Percentiles rank a stretch among this genome's conserved stretches.
Evolutionary conservation across 1,284 basidiomycete species (phyloP).

Genomic region (Marasmius tenuissimus): DNA sequence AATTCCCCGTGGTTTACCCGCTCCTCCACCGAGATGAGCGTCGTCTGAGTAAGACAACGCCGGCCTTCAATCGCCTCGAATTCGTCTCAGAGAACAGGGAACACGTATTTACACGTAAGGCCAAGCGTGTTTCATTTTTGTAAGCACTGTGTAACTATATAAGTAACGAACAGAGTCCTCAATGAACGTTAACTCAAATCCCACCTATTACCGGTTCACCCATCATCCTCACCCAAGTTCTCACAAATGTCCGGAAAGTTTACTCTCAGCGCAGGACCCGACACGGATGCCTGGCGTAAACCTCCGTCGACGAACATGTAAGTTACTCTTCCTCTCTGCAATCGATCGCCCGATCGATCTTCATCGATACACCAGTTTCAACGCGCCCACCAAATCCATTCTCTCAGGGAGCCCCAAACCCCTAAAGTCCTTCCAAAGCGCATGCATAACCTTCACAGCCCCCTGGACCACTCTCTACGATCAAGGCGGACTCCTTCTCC

Average conservation of each 20-base stretch:
- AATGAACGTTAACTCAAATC: too few relatives aligned
- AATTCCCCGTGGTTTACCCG: too few relatives aligned
- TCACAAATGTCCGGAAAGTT: not conserved
- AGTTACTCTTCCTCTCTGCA: not conserved
- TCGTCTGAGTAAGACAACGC: too few relatives aligned
- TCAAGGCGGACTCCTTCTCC: constrained; percentile 12
- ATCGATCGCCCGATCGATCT: not conserved
- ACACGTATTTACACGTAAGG: not conserved
- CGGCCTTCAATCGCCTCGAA: too few relatives aligned
- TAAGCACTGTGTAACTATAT: too few relatives aligned
- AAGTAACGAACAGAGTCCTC: too few relatives aligned
- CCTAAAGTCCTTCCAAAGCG: constrained; percentile 8
- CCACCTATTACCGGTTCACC: too few relatives aligned
- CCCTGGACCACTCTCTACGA: constrained; percentile 11
- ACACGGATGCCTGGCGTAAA: constrained; percentile 14
- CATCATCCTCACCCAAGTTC: too few relatives aligned
- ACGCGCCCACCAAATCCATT: constrained; percentile 6
- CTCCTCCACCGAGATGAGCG: too few relatives aligned
- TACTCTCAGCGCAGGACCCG: constrained; percentile 8
- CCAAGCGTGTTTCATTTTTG: not conserved
- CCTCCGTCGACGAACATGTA: constrained; percentile 9
- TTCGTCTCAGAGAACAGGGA: not conserved
- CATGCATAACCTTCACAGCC: constrained; percentile 6
- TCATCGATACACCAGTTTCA: constrained; percentile 5
- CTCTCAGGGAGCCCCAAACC: not conserved